Conservation (phyloP, 352 stramenopile genomes). For the Phytophthora foliorum region DNA sequence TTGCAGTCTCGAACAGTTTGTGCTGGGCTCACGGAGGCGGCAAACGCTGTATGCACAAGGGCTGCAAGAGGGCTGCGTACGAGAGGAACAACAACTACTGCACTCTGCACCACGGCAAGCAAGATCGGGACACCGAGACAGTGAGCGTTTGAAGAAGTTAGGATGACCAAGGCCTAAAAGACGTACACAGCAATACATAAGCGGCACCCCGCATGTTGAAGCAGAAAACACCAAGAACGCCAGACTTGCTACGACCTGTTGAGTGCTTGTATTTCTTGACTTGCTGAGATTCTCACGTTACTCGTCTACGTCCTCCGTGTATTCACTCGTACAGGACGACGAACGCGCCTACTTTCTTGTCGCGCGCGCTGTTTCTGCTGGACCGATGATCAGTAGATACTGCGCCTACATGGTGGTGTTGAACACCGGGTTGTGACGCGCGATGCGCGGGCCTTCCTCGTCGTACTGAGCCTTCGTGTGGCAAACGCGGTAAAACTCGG, state of each 20-base stretch:
- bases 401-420: constrained; percentile 91
- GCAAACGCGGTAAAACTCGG: constrained; percentile 96
- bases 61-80: constrained; percentile 50
- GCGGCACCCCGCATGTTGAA: constrained; percentile 1
- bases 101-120: constrained; percentile 39
- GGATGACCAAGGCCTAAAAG: not conserved
- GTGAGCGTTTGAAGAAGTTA: not conserved
- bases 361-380: constrained; percentile 9
- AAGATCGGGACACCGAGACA: not conserved
- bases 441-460: constrained; percentile 95
- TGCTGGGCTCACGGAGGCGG: constrained; percentile 54
- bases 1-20: constrained; percentile 49
- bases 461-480: constrained; percentile 98
- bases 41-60: constrained; percentile 44
- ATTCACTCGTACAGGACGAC: constrained; percentile 35
- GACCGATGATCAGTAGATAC: not conserved
- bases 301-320: constrained; percentile 29
- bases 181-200: constrained; percentile 13
- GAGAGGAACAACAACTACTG: constrained; percentile 56
- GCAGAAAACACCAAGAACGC: not conserved
- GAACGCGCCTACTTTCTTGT: constrained; percentile 13
- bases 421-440: constrained; percentile 96
- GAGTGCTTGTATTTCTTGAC: constrained; percentile 41
- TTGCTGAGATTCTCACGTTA: constrained; percentile 26
- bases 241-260: constrained; percentile 21